Base-by-base conservation (phyloP, 371 early-diverging fungal genomes). In the Lichtheimia ramosa region DNA sequence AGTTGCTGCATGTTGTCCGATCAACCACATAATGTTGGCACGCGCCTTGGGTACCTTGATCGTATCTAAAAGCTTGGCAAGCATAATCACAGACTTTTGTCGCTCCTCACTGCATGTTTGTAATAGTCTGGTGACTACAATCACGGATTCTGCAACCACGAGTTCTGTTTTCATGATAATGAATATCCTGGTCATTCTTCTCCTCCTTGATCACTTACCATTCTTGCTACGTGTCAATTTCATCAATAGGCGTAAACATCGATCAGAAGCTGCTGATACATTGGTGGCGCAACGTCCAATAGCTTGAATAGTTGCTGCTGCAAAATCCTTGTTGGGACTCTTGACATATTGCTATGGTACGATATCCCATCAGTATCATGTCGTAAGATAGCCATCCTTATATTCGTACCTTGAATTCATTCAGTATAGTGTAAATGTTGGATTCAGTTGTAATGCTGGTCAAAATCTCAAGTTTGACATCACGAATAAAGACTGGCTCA, bases 401-500 rank as follows among this genome's bases (percentile, higher is more conserved):
- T 25, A 2, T 25, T 34, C n/a, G n/a, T 63, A 77, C 79, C 63
- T 79, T 78, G 12, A 84, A 63, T 63, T 84, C 83, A 50, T 65
- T 66, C 14, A 83, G 64, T 54, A 83, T 52, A 10, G 79, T 77
- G 21, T 73, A 74, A 18, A 84, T 83, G 71, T 88, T 90, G 43
- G 66, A 64, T 58, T 86, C 85, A 2, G 75, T 79, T 2, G 83
- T 91, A 20, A 94, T 74, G 23, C 79, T 67, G 5, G 88, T 89
- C 64, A 96, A 61, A 21, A 96, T 92, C 24, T 92, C 90, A 52
- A 97, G 73, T 69, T 97, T 96, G 51, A 90, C 70, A 56, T 90
- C 83, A 40, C 92, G 87, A 52, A 93, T 84, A 67, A 86, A 88
- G 10, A 78, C 79, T 15, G 92, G 84, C 56, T 97, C 97, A 4